A percentile compares a stretch with the other conserved stretches of the same genome.
phyloP scores from a whole-genome alignment of 2,329 filamentous ascomycete genomes.

The Tolypocladium ovalisporum region DNA sequence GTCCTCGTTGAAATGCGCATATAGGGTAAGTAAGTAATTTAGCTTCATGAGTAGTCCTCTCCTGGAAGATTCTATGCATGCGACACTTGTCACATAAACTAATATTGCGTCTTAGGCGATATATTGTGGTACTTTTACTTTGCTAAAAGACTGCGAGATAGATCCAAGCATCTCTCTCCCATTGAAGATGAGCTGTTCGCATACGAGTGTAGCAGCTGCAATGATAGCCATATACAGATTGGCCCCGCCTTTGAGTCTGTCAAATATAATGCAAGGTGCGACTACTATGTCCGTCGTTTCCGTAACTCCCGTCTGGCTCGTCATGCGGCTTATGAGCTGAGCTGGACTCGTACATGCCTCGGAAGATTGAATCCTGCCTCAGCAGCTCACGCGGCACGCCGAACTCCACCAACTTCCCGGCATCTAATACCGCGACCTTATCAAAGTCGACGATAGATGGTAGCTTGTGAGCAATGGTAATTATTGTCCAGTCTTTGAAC shows the following conservation, averaged over 20 bases:
- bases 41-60: too few species aligned
- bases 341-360: background rate
- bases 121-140: too few species aligned
- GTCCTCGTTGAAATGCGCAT: too few species aligned
- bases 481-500: background rate
- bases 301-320: background rate
- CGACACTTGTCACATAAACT: too few species aligned
- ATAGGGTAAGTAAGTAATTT: too few species aligned
- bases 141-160: too few species aligned
- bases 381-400: background rate
- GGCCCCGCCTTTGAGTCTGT: background rate
- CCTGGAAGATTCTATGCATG: too few species aligned
- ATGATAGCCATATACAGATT: too few species aligned
- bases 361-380: background rate
- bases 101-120: too few species aligned
- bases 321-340: background rate
- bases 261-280: background rate
- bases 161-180: too few species aligned
- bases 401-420: background rate
- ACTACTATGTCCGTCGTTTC: background rate
- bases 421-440: background rate
- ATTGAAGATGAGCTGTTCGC: too few species aligned
- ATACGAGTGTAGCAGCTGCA: too few species aligned
- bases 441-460: background rate
- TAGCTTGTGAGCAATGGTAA: background rate